phyloP scores from a whole-genome alignment of 768 basidiomycete genomes.

The Rhizopogon vesiculosus region DNA sequence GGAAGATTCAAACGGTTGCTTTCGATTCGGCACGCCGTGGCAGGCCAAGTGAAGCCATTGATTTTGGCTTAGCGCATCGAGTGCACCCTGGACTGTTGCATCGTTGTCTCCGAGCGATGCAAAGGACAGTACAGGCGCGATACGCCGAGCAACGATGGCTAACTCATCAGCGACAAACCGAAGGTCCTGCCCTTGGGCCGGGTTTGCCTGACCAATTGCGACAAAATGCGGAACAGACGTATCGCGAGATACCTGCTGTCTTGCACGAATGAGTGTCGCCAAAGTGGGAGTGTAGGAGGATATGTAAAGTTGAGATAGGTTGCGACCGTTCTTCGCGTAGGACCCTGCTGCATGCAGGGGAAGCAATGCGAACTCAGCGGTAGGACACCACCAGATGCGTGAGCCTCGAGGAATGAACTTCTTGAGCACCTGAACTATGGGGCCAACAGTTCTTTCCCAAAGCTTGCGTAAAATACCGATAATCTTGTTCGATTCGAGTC shows the following conservation, averaged over 20 bases:
- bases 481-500: too few species aligned
- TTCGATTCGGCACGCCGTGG: conserved; percentile 7
- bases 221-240: not conserved
- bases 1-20: conserved; percentile 10
- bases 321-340: not conserved
- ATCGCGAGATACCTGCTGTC: not conserved
- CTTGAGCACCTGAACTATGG: not conserved
- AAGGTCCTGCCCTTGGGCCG: not conserved
- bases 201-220: conserved; percentile 4
- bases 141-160: too few species aligned
- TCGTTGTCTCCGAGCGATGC: not conserved
- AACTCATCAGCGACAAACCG: too few species aligned
- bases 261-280: conserved; percentile 6
- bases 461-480: not conserved
- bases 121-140: not conserved
- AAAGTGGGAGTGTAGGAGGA: conserved; percentile 9
- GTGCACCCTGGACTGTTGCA: not conserved
- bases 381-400: conserved; percentile 9
- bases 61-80: not conserved
- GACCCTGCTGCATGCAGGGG: conserved; percentile 8
- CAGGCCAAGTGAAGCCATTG: conserved; percentile 16
- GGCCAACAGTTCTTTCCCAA: not conserved
- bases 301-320: not conserved
- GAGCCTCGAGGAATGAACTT: not conserved
- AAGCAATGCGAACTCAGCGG: conserved; percentile 1